Percentiles rank a stretch among this genome's conserved stretches.
phyloP scores from a whole-genome alignment of 192 early-diverging fungal genomes.

The Rhizophlyctis rosea region DNA sequence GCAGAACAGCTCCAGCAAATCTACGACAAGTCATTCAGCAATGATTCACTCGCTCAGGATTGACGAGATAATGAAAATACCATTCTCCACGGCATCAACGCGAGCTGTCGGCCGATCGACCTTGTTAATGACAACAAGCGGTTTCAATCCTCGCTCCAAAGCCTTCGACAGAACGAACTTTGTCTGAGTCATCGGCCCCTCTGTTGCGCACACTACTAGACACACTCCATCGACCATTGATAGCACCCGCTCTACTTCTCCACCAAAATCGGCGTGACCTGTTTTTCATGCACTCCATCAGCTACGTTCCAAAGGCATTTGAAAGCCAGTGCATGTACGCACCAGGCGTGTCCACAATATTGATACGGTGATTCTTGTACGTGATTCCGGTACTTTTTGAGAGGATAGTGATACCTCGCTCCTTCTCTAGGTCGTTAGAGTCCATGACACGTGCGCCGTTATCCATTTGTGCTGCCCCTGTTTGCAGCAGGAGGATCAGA shows the following conservation, averaged over 20 bases:
- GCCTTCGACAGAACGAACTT: constrained; percentile 85
- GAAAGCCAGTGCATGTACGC: background rate
- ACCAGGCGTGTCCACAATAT: constrained; percentile 87
- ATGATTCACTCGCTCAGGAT: too few relatives aligned
- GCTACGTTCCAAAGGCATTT: background rate
- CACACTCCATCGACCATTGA: constrained; percentile 88
- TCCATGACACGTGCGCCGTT: constrained; percentile 77
- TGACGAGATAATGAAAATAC: constrained; percentile 5
- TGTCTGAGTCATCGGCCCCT: constrained; percentile 88
- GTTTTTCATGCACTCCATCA: too few relatives aligned
- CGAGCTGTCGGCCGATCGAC: constrained; percentile 74
- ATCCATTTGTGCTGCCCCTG: constrained; percentile 43
- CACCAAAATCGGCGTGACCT: constrained; percentile 30
- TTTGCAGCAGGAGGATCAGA: constrained; percentile 3
- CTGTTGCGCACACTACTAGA: constrained; percentile 80
- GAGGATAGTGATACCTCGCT: constrained; percentile 88
- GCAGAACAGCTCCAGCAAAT: constrained; percentile 78
- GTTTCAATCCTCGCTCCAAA: constrained; percentile 61
- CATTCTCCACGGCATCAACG: constrained; percentile 72
- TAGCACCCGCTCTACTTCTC: constrained; percentile 81
- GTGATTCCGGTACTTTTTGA: constrained; percentile 75
- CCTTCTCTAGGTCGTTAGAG: constrained; percentile 73
- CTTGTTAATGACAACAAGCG: constrained; percentile 83
- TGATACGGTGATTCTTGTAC: constrained; percentile 74
- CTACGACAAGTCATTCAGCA: constrained; percentile 10